Base-by-base conservation (phyloP, 371 early-diverging fungal species). In the Mucor ambiguus region DNA sequence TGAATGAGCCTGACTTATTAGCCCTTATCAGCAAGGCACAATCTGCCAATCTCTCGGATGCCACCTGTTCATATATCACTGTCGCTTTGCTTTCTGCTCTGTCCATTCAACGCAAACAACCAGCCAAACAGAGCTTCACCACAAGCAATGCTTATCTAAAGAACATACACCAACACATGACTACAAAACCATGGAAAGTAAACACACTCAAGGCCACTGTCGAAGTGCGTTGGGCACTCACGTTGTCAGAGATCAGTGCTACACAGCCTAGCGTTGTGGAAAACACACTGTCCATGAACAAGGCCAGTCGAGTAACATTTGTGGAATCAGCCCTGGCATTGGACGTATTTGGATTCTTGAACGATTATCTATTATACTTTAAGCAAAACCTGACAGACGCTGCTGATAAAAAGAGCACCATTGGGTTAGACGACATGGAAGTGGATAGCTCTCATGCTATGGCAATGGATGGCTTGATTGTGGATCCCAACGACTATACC, bases 301-400 rank as follows among this genome's bases (percentile, higher is more conserved):
- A 49, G 30, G 20, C 46, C 1, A 22, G 24, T 10, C 32, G 35
- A 49, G 33, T 86, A 46, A 58, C 72, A 38, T 73, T 85, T 56
- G 79, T 87, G 2, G 84, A 89, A 66, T 74, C 76, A 24, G 88
- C 88, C 0, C 78, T 90, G 2, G 55, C 37, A 2, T 64, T 68
- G 48, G 77, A 85, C 29, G 87, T 87, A 1, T 92, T 92, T 63
- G 81, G 81, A 56, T 92, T 75, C 43, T 67, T 75, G 72, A 72
- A 69, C 48, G 49, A 63, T 0, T 75, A 72, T 63, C 46, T 75
- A 0, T 29, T 75, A 43, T 70, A 75, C 38, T 75, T 75, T 14
- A 72, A 75, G 37, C 72, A 75, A 52, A 69, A 43, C 14, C 16
- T 33, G 4, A 38, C 35, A 2, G 38, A 63, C 4, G 44, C 37